phyloP scores from a whole-genome alignment of 345 rosid genomes.

The Acer saccharum region DNA sequence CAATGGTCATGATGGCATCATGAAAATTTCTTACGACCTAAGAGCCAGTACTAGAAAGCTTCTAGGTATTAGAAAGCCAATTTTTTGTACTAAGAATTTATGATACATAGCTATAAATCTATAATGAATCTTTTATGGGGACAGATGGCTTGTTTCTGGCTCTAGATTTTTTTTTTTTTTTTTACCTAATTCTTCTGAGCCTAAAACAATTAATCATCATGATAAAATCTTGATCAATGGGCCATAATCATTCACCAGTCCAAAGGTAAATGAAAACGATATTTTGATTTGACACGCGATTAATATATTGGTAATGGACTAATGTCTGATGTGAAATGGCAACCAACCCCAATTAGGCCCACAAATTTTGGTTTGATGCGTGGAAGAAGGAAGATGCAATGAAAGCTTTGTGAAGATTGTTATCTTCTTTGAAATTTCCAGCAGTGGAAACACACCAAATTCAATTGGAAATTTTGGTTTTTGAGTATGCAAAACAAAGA shows the following conservation, averaged over 20 bases:
- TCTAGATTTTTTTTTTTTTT: neutral
- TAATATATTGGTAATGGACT: too few species aligned
- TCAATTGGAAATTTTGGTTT: neutral
- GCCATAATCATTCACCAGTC: neutral
- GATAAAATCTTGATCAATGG: slow-evolving; percentile 3
- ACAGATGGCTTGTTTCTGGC: neutral
- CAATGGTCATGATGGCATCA: too few species aligned
- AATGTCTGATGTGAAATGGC: neutral
- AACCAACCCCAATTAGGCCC: neutral
- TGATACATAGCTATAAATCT: neutral
- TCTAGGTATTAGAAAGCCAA: too few species aligned
- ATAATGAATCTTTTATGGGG: too few species aligned
- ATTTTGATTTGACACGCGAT: neutral
- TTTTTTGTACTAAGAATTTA: neutral
- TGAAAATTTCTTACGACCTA: too few species aligned
- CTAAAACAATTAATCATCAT: neutral
- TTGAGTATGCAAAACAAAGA: neutral
- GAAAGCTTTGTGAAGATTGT: neutral
- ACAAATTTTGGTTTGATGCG: neutral
- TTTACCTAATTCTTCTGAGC: neutral
- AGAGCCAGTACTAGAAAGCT: too few species aligned
- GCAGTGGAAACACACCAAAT: neutral
- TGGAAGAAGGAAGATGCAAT: neutral
- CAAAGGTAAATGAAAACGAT: neutral
- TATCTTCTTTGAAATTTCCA: neutral